These are phyloP conservation scores for Penicillium lividum DNA, from an alignment of 495 filamentous ascomycete genomes.

Conservation along the genomic window DNA sequence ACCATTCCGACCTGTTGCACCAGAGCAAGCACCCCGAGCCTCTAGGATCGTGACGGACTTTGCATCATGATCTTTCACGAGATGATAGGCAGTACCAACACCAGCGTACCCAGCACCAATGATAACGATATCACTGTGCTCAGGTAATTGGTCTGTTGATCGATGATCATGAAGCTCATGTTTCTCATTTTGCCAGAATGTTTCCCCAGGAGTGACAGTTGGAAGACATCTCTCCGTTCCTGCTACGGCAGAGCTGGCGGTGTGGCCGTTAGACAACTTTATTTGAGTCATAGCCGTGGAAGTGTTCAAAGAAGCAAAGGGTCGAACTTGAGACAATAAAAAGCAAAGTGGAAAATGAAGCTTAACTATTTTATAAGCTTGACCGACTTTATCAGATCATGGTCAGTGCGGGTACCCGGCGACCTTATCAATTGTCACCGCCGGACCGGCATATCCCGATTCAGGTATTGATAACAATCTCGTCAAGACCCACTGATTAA, in stretches of 20 bases:
- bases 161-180: slow-evolving; percentile 55
- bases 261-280: slow-evolving; percentile 1
- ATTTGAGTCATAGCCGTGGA: slow-evolving; percentile 2
- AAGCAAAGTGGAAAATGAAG: background rate
- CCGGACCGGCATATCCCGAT: slow-evolving; percentile 8
- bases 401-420: background rate
- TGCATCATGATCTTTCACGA: slow-evolving; percentile 40
- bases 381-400: slow-evolving; percentile 1
- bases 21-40: slow-evolving; percentile 39
- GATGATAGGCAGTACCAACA: slow-evolving; percentile 58
- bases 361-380: background rate
- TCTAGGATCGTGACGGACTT: slow-evolving; percentile 38
- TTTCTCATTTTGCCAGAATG: slow-evolving; percentile 64
- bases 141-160: slow-evolving; percentile 47
- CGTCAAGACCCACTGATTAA: background rate
- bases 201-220: slow-evolving; percentile 53
- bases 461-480: background rate
- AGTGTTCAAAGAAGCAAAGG: background rate
- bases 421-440: background rate
- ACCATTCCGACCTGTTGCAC: slow-evolving; percentile 43
- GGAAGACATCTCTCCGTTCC: slow-evolving; percentile 36
- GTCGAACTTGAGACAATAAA: background rate
- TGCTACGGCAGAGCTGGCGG: slow-evolving; percentile 13
- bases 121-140: slow-evolving; percentile 60
- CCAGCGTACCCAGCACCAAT: slow-evolving; percentile 74